Base-by-base conservation (phyloP, 495 filamentous ascomycete species). In the Penicillium bialowiezense region DNA sequence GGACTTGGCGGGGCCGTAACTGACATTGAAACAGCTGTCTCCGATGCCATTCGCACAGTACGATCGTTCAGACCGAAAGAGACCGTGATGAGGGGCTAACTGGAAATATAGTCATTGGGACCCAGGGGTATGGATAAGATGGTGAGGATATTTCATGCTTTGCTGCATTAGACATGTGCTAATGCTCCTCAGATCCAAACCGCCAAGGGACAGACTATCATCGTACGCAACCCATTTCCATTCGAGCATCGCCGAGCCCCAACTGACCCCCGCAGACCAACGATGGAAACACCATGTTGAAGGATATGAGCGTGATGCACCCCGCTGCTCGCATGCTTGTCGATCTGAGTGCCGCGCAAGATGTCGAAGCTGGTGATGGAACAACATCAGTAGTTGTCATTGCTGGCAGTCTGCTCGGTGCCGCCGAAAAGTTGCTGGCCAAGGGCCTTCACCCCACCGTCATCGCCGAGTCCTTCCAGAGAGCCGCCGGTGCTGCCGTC, bases 341-440 rank as follows among this genome's bases (percentile, higher is more conserved):
- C 56, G 91, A 98, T 64, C 81, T 98, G 41, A 92, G 90, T 59
- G 89, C 92, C 53, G 93, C 93, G 54, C 93, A 98, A 69, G 93
- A 98, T 78, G 89, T 98, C 51, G 93, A 98, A 69, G 93, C 93
- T 51, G 93, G 93, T 70, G 93, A 98, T 72, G 93, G 93, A 67
- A 98, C 93, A 48, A 98, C 93, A 29, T 97, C 93, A 4, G 93
- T 98, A 8, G 93, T 98, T 41, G 93, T 98, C 48, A 96, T 98
- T 67, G 90, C 89, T 56, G 93, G 93, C 55, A 95, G 90, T 69
- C 71, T 98, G 55, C 80, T 98, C 34, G 95, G 90, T 50, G 93
- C 93, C 15, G 93, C 93, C 54, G 93, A 98, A 68, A 78, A 87
- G 59, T 73, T 98, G 70, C 74, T 98, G 40, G 71, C 69, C 56